Conservation (phyloP, 75 land plant genomes). For the Pinus tabuliformis region DNA sequence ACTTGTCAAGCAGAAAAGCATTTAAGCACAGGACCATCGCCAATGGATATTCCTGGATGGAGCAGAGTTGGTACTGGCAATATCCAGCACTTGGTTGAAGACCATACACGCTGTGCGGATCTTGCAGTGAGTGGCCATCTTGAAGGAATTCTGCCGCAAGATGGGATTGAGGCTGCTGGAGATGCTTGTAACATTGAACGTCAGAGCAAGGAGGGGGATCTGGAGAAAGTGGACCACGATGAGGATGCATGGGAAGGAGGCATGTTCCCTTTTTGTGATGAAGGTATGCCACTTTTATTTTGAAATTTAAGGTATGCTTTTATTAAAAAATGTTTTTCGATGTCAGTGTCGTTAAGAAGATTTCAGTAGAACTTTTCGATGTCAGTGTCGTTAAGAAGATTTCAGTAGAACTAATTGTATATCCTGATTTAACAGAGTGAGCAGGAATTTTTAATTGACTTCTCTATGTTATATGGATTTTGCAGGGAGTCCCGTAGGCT, state of each 20-base stretch:
- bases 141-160: background rate
- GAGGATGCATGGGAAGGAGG: slow-evolving; percentile 13
- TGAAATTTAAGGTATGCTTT: background rate
- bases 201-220: background rate
- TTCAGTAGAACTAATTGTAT: background rate
- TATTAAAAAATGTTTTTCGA: background rate
- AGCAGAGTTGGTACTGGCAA: background rate
- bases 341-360: background rate
- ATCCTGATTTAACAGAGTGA: slow-evolving; percentile 6
- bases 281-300: background rate
- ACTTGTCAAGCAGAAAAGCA: background rate
- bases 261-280: slow-evolving; percentile 11
- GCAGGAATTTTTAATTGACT: slow-evolving; percentile 4
- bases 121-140: background rate
- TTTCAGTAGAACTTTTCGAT: too few species aligned
- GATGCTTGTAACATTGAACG: background rate
- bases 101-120: background rate
- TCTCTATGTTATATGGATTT: slow-evolving; percentile 8
- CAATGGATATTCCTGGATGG: slow-evolving; percentile 3
- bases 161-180: background rate
- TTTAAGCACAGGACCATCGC: background rate
- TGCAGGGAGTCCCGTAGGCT: slow-evolving; percentile 5
- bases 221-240: background rate
- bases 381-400: background rate
- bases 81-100: background rate